phyloP scores from a whole-genome alignment of 164 flowering plant species.

The Macadamia integrifolia region DNA sequence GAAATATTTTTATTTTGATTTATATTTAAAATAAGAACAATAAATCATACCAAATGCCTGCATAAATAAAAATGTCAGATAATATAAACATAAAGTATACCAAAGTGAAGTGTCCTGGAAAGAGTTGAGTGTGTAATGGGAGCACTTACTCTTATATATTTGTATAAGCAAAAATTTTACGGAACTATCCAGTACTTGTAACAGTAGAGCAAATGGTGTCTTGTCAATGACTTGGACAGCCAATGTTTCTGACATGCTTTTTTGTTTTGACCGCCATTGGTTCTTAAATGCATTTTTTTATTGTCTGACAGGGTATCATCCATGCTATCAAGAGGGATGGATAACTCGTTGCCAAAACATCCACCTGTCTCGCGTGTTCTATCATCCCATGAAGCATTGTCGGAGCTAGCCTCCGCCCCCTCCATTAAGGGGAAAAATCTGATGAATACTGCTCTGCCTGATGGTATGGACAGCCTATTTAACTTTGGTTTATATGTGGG shows the following conservation, averaged over 20 bases:
- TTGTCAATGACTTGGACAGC: not conserved
- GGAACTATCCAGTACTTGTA: not conserved
- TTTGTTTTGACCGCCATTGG: not conserved
- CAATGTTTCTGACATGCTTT: not conserved
- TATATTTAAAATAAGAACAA: no score
- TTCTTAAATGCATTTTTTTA: not conserved
- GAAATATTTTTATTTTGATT: no score
- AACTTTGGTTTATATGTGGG: no score
- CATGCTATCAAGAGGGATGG: conserved; percentile 34
- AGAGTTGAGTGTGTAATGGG: no score
- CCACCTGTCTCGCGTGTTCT: conserved; percentile 49
- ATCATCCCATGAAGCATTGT: conserved; percentile 53
- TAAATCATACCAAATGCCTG: no score
- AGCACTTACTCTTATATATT: no score
- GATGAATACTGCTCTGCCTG: conserved; percentile 17
- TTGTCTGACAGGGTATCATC: conserved; percentile 31
- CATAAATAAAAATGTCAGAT: no score
- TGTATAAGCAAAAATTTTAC: no score
- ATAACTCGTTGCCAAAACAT: conserved; percentile 44
- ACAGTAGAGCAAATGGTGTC: no score
- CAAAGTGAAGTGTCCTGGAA: no score
- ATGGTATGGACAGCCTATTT: conserved; percentile 37
- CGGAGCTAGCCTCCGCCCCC: conserved; percentile 38
- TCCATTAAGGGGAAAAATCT: conserved; percentile 27
- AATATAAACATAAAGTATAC: no score